These are phyloP conservation scores for Alternaria arbusti DNA, from an alignment of 2,329 filamentous ascomycete genomes.

Conservation along the genomic window DNA sequence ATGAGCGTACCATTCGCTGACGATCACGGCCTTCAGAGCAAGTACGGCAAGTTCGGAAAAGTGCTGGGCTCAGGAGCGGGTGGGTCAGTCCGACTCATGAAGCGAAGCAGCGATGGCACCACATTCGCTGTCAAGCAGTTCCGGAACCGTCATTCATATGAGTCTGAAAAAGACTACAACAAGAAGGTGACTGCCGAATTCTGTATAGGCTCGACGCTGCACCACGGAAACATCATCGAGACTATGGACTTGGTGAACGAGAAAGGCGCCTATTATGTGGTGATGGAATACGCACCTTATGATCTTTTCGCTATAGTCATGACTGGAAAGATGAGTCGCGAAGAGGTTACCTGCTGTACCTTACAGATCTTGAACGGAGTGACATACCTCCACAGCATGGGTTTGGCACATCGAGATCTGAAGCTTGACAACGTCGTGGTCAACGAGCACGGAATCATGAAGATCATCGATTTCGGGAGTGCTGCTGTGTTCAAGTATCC, in stretches of 20 bases:
- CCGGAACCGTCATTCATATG: slow-evolving; percentile 86
- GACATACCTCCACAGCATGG: slow-evolving; percentile 93
- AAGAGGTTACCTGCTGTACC: slow-evolving; percentile 90
- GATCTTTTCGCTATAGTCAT: slow-evolving; percentile 98
- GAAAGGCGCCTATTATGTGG: slow-evolving; percentile 93
- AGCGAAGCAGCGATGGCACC: slow-evolving; percentile 86
- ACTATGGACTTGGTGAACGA: slow-evolving; percentile 96
- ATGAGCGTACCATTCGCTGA: slow-evolving; percentile 82
- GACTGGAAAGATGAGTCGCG: slow-evolving; percentile 94
- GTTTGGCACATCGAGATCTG: slow-evolving; percentile 89
- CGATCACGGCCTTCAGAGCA: slow-evolving; percentile 86
- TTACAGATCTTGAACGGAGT: slow-evolving; percentile 95
- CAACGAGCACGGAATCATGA: slow-evolving; percentile 96
- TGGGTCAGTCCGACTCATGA: slow-evolving; percentile 92
- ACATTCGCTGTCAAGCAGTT: slow-evolving; percentile 99
- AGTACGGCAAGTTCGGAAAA: slow-evolving; percentile 94
- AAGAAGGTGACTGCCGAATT: slow-evolving; percentile 99
- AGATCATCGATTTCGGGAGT: slow-evolving; percentile 98
- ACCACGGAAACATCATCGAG: slow-evolving; percentile 98
- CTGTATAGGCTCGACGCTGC: slow-evolving; percentile 94
- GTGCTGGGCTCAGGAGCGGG: slow-evolving; percentile 93
- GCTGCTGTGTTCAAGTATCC: slow-evolving; percentile 97
- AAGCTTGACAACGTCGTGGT: slow-evolving; percentile 99
- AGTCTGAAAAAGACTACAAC: slow-evolving; percentile 92
- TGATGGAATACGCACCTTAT: slow-evolving; percentile 98